Base-by-base conservation (phyloP, 176 grass and related monocot species). In the Hordeum marinum region DNA sequence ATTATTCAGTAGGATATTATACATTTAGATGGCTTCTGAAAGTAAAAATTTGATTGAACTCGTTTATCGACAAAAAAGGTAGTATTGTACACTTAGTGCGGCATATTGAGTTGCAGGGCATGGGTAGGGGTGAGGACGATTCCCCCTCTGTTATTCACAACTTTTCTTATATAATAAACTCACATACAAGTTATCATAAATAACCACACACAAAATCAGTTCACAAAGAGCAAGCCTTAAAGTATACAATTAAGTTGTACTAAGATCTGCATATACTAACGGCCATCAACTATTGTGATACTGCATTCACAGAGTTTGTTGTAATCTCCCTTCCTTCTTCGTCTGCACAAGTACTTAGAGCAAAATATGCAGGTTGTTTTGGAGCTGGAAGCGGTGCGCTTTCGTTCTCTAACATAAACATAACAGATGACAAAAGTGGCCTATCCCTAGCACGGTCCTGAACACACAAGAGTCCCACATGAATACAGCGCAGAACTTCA, bases 381-480 rank as follows among this genome's bases (percentile, higher is more conserved):
- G 66, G 66, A n/a, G 18, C 9, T 12, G 66, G 35, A 23, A 69
- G 34, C 1, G 21, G 4, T 0, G 18, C 4, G 6, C 4, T 6
- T 43, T 72, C 39, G 3, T 72, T 72, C n/a, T 72, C 68, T 15
- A 72, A 43, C 68, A 72, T 72, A 15, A 43, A 42, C 11, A 72
- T 26, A 25, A 72, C 39, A 0, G 39, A 26, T 43, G 68, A 43
- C 39, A 72, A 43, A 25, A 15, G 39, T 2, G 68, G 39, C 39
- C 68, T 72, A 26, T 72, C 68, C 7, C 1, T 25, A 0, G 39
- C n/a, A 43, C 1, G n/a, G 68, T 43, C 68, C 14, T 72, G 68
- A 72, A 72, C 68, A 72, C 68, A 72, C 68, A 72, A 72, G 11
- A 72, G 39, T 26, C 39, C 68, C 68, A 72, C 68, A 26, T 72